Evolutionary conservation across 768 basidiomycete genomes (phyloP).

Genomic region (Rhizopogon sp.): DNA sequence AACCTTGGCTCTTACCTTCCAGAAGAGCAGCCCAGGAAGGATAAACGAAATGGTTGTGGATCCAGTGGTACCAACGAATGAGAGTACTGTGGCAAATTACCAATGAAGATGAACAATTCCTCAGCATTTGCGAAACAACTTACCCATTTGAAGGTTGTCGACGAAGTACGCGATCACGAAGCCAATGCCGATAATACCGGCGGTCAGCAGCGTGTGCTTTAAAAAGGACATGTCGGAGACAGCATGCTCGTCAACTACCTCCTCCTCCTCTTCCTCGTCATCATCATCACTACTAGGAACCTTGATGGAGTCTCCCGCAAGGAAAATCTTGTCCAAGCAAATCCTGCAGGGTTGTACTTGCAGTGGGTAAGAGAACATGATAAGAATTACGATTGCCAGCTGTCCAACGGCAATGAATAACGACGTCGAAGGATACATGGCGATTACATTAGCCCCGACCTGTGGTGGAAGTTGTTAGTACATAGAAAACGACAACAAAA

Average conservation of each 20-base stretch:
- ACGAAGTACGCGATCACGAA: constrained; percentile 78
- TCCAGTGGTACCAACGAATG: constrained; percentile 95
- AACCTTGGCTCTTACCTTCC: constrained; percentile 55
- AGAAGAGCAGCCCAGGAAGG: constrained; percentile 89
- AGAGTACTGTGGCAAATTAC: constrained; percentile 57
- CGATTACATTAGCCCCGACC: constrained; percentile 91
- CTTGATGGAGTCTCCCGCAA: constrained; percentile 33
- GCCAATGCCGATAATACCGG: constrained; percentile 55
- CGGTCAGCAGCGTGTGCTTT: constrained; percentile 69
- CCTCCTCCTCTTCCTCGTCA: constrained; percentile 37
- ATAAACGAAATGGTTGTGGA: constrained; percentile 98
- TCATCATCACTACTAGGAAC: constrained; percentile 33
- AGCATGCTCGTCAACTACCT: constrained; percentile 42
- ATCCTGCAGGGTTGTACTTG: constrained; percentile 93
- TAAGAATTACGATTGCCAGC: constrained; percentile 85
- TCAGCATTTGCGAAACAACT: constrained; percentile 18
- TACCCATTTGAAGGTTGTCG: constrained; percentile 72
- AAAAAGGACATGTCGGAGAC: constrained; percentile 56
- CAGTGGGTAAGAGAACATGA: constrained; percentile 89
- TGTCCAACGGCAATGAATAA: constrained; percentile 92
- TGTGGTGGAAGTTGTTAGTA: constrained; percentile 17
- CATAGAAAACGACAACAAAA: constrained; percentile 1
- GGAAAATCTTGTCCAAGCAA: constrained; percentile 88
- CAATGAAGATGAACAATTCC: constrained; percentile 8
- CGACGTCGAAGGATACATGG: constrained; percentile 89